Conservation (phyloP, 192 early-diverging fungal genomes). For the Piromyces sp. region DNA sequence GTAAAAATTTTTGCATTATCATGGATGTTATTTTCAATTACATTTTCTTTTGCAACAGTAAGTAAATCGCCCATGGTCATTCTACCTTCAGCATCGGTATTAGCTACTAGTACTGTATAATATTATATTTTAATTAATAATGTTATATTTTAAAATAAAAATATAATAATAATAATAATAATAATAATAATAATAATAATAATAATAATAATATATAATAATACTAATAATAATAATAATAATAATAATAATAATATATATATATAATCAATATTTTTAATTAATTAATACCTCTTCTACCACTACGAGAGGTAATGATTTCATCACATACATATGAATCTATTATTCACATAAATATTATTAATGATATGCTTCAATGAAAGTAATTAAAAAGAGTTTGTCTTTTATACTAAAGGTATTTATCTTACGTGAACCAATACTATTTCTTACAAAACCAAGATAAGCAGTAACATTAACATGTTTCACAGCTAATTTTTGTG, state of each 20-base stretch:
- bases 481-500: conserved; percentile 15
- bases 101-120: conserved; percentile 47
- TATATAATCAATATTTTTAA: too few relatives aligned
- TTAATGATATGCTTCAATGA: too few relatives aligned
- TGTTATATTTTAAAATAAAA: neutral
- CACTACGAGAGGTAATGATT: conserved; percentile 54
- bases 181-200: too few relatives aligned
- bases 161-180: too few relatives aligned
- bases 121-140: too few relatives aligned
- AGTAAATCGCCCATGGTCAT: conserved; percentile 73
- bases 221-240: too few relatives aligned
- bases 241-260: too few relatives aligned
- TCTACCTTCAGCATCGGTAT: conserved; percentile 83
- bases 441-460: neutral
- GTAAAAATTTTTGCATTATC: conserved; percentile 40
- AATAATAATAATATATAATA: too few relatives aligned
- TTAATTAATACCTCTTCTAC: conserved; percentile 30
- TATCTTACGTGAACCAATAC: neutral
- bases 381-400: too few relatives aligned
- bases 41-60: conserved; percentile 51
- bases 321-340: conserved; percentile 71
- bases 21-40: conserved; percentile 21
- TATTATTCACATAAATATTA: conserved; percentile 58
- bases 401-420: too few relatives aligned
- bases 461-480: conserved; percentile 45